Evolutionary conservation across 352 stramenopile species (phyloP), one percentile per base, ranked within the genome.

Genomic region (Globisporangium megalacanthum): DNA sequence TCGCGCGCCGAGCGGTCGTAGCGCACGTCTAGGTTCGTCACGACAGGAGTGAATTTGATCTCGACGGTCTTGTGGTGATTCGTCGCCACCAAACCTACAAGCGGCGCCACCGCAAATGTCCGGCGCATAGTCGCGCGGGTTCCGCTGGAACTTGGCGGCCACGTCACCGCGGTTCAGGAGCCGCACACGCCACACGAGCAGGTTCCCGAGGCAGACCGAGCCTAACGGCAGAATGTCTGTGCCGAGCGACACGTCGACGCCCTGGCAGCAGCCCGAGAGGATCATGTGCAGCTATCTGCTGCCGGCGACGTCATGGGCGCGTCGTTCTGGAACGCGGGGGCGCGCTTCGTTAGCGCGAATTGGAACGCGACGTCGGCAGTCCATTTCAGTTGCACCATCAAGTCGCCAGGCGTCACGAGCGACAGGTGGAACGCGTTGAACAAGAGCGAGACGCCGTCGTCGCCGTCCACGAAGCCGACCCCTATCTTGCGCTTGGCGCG

Each of bases 141-240:
- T 83, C 92, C 92, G 98, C 48, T 82, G 76, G 58, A 95, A 98
- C 46, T 89, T 92, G 13, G 90, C 78, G 3, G 85, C 67, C 4
- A 98, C 56, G 61, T 98, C 93, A 13, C 93, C 93, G 14, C 78
- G 72, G 56, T 98, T 98, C 55, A 97, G 86, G 45, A 98, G 67
- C 17, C 77, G 75, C n/a, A 98, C 57, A 53, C 91, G 89, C 14
- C 86, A 74, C 41, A 92, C 86, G 5, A 95, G 61, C 41, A 89
- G 83, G 36, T 80, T 95, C 9, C 91, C 85, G 6, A 94, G 66
- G 36, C 91, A 97, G 3, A 98, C 91, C 0, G 86, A 73, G 19
- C 93, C 93, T 42, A 98, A 98, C 1, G 85, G 80, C 9, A 98
- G 58, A 0, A 77, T 88, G 56, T 97, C 92, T 3, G 82, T 91